Base-by-base conservation (phyloP, 1,139 yeast genomes). In the Diutina pseudorugosa region DNA sequence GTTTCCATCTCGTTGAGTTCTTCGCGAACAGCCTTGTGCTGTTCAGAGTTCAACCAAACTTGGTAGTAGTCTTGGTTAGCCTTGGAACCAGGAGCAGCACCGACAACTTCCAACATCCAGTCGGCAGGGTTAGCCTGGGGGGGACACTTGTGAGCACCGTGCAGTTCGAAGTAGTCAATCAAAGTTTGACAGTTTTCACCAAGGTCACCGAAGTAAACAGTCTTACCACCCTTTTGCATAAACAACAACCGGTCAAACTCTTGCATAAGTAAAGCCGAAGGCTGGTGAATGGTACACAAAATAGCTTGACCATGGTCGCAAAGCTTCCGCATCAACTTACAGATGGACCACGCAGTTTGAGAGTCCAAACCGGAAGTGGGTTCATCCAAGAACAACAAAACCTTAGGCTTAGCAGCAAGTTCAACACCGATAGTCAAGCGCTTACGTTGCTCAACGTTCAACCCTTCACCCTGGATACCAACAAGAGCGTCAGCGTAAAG, bases 331-430 rank as follows among this genome's bases (percentile, higher is more conserved):
- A 86, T 79, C 65, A 87, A 73, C 63, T 83, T 82, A 65, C 88
- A 82, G 61, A 85, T 81, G 20, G 93, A 80, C 95, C 95, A 86
- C 9, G 96, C 95, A 54, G 96, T 85, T 68, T 88, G 95, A 23
- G 96, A 87, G 65, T 89, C 96, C 59, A 89, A 74, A 63, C 96
- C 96, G 6, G 96, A 88, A 21, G 96, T 89, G 9, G 96, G 96
- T 65, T 89, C 96, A 69, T 89, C 96, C 62, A 89, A 75, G 68
- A 89, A 89, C 54, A 89, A 71, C 56, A 89, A 71, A 54, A 89
- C 72, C 58, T 84, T 83, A 4, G 96, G 96, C 65, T 85, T 88
- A 25, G 96, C 95, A 48, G 89, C 94, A 55, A 89, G 71, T 63
- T 89, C 96, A 54, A 89, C 94, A 58, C 95, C 91, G 63, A 85